Evolutionary conservation across 1,139 yeast genomes (phyloP).

Genomic region (Nakaseomyces nivariensis): DNA sequence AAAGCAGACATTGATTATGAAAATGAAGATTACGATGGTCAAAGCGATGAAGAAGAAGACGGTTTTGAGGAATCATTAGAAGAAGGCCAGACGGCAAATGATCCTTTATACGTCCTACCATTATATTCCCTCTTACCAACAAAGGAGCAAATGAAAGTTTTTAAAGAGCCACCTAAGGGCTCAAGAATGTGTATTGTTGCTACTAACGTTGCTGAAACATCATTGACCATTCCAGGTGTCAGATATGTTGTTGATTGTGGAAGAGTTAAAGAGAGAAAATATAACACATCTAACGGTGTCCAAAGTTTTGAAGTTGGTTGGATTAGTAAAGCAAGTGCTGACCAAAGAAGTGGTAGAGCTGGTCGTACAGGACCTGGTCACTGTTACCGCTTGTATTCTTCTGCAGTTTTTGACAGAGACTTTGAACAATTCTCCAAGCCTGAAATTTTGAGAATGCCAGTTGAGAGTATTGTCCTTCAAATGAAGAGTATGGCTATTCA

Average conservation of each 20-base stretch:
- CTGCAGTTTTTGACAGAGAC: constrained; percentile 88
- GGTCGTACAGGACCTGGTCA: constrained; percentile 99
- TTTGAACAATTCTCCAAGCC: constrained; percentile 78
- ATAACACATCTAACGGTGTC: constrained; percentile 76
- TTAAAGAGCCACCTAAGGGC: constrained; percentile 75
- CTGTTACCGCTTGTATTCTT: constrained; percentile 82
- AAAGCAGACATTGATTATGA: constrained; percentile 18
- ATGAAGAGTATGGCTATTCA: constrained; percentile 98
- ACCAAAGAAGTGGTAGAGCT: constrained; percentile 95
- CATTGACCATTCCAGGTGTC: constrained; percentile 92
- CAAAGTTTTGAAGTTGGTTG: constrained; percentile 88
- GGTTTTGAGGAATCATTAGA: constrained; percentile 81
- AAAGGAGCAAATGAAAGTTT: constrained; percentile 87
- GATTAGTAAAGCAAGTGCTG: constrained; percentile 94
- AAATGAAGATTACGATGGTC: constrained; percentile 32
- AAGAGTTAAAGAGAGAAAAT: constrained; percentile 79
- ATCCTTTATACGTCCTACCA: constrained; percentile 85
- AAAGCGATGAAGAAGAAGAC: constrained; percentile 60
- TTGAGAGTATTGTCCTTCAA: constrained; percentile 83
- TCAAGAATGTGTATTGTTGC: constrained; percentile 87
- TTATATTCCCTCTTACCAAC: constrained; percentile 88
- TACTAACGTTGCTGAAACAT: constrained; percentile 96
- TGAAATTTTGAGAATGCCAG: constrained; percentile 90
- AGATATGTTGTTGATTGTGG: constrained; percentile 95
- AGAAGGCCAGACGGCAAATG: constrained; percentile 64